Conservation (phyloP, 164 flowering plant species). For the Magnolia sinica region DNA sequence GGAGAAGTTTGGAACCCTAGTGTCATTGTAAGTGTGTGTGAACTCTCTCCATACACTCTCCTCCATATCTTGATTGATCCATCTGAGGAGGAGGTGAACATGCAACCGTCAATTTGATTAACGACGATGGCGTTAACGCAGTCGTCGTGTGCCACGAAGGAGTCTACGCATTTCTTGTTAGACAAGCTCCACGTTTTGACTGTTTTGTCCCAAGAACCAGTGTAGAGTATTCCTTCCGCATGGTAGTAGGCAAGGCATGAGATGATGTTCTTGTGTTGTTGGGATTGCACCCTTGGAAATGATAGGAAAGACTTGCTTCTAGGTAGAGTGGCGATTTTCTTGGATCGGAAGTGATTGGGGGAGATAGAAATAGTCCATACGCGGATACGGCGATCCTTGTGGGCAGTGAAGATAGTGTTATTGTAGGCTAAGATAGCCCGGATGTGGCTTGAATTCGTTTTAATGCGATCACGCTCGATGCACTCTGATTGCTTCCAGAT, state of each 20-base stretch:
- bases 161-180: slow-evolving; percentile 28
- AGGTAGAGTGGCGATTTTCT: slow-evolving; percentile 22
- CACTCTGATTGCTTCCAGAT: slow-evolving; percentile 45
- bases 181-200: slow-evolving; percentile 34
- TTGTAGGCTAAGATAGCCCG: slow-evolving; percentile 34
- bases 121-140: slow-evolving; percentile 33
- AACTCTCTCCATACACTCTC: slow-evolving; percentile 33
- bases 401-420: slow-evolving; percentile 32
- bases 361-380: slow-evolving; percentile 26
- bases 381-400: slow-evolving; percentile 33
- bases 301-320: slow-evolving; percentile 4
- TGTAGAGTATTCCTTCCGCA: slow-evolving; percentile 31
- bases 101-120: slow-evolving; percentile 39
- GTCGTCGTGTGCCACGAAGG: slow-evolving; percentile 37
- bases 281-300: slow-evolving; percentile 13
- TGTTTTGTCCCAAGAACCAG: slow-evolving; percentile 36
- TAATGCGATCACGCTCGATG: slow-evolving; percentile 30
- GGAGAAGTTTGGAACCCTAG: slow-evolving; percentile 43
- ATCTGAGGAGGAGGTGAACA: slow-evolving; percentile 37
- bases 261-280: slow-evolving; percentile 33
- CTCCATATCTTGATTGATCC: slow-evolving; percentile 52
- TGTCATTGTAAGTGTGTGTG: slow-evolving; percentile 47
- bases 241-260: slow-evolving; percentile 47
- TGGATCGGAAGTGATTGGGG: slow-evolving; percentile 8
- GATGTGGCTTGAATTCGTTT: slow-evolving; percentile 26